Conservation (phyloP, 495 filamentous ascomycete species). For the Aspergillus biplanus region DNA sequence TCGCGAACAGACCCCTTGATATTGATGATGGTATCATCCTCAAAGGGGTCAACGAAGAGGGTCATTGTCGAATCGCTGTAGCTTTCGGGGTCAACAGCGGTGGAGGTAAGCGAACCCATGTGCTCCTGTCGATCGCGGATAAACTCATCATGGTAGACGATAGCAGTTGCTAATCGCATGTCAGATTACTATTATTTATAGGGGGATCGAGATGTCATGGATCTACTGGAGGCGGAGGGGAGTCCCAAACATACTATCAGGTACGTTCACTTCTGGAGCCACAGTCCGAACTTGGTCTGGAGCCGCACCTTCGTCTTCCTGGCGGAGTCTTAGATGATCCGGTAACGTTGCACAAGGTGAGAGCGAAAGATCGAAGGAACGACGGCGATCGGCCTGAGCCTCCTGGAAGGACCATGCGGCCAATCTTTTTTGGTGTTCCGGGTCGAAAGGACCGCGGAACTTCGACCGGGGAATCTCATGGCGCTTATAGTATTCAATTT, state of each 20-base stretch:
- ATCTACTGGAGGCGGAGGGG: conserved; percentile 4
- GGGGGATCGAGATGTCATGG: conserved; percentile 5
- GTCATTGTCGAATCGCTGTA: conserved; percentile 47
- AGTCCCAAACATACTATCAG: conserved; percentile 33
- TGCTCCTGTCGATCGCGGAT: conserved; percentile 34
- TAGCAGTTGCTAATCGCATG: conserved; percentile 24
- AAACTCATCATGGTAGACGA: conserved; percentile 27
- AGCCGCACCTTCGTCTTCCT: conserved; percentile 30
- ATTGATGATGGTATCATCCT: conserved; percentile 37
- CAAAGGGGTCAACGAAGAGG: conserved; percentile 35
- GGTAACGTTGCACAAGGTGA: conserved; percentile 44
- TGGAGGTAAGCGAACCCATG: conserved; percentile 44
- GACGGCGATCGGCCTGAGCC: conserved; percentile 41
- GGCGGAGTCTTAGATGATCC: conserved; percentile 25
- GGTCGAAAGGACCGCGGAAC: conserved; percentile 56
- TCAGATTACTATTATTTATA: conserved; percentile 18
- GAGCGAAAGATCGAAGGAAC: conserved; percentile 41
- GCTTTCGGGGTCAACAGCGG: conserved; percentile 44
- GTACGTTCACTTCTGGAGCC: conserved; percentile 19
- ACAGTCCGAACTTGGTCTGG: conserved; percentile 31
- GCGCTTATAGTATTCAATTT: conserved; percentile 56
- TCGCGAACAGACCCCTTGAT: conserved; percentile 43
- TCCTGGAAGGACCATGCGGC: conserved; percentile 54
- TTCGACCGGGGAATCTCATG: conserved; percentile 55
- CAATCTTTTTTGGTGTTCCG: conserved; percentile 51